Evolutionary conservation across 2,329 filamentous ascomycete species (phyloP).

Genomic region (Cytospora paraplurivora): DNA sequence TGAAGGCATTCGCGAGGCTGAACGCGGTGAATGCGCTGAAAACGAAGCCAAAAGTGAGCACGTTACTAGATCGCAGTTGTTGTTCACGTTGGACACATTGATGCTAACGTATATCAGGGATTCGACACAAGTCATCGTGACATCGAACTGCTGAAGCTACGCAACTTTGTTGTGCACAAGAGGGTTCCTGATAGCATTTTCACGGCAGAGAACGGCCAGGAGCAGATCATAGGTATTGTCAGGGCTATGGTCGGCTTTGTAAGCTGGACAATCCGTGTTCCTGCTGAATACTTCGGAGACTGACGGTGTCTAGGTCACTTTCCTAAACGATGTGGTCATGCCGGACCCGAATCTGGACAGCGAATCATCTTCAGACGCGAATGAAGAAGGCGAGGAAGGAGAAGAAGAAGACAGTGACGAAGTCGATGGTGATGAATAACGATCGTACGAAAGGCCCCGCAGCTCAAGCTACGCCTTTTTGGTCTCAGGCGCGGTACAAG

Average conservation of each 20-base stretch:
- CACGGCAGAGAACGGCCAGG: slow-evolving; percentile 61
- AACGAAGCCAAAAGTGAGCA: slow-evolving; percentile 76
- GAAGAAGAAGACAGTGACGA: slow-evolving; percentile 16
- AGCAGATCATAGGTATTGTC: slow-evolving; percentile 66
- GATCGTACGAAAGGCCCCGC: neutral
- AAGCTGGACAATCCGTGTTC: slow-evolving; percentile 46
- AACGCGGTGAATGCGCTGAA: slow-evolving; percentile 80
- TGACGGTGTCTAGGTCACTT: slow-evolving; percentile 57
- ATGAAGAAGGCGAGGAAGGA: slow-evolving; percentile 33
- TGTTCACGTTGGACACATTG: neutral
- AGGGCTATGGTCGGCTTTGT: slow-evolving; percentile 76
- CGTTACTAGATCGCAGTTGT: neutral
- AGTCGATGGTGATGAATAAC: slow-evolving; percentile 4
- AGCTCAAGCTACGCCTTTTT: neutral
- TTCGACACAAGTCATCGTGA: slow-evolving; percentile 75
- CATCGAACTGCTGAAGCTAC: slow-evolving; percentile 77
- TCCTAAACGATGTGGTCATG: slow-evolving; percentile 73
- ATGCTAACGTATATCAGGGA: slow-evolving; percentile 56
- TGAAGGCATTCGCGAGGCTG: slow-evolving; percentile 69
- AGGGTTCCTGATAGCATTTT: slow-evolving; percentile 69
- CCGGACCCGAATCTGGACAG: slow-evolving; percentile 60
- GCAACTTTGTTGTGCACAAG: slow-evolving; percentile 73
- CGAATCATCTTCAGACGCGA: slow-evolving; percentile 51
- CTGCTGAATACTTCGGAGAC: slow-evolving; percentile 28
- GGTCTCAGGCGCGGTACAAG: neutral